A percentile compares a stretch with the other conserved stretches of the same genome.
Evolutionary conservation across 352 stramenopile species (phyloP).

Genomic region (Globisporangium viniferum): DNA sequence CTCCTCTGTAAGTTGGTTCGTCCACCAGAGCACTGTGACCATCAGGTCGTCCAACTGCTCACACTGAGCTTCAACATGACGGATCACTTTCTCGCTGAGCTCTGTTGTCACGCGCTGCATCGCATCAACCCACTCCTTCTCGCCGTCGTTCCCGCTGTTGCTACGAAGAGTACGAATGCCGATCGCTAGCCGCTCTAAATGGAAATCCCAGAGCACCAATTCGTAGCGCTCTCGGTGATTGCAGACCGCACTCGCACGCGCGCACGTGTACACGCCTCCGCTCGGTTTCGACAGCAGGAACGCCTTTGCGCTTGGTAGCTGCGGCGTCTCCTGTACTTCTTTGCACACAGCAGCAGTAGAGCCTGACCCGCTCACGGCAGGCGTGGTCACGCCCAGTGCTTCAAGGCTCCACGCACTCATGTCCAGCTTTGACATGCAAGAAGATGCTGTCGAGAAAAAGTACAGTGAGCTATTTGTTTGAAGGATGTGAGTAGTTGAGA

Average conservation of each 20-base stretch:
- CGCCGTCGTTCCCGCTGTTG: slow-evolving; percentile 4
- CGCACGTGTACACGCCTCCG: slow-evolving; percentile 62
- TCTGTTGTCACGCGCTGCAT: slow-evolving; percentile 20
- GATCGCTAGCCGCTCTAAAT: slow-evolving; percentile 42
- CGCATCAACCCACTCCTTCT: background rate
- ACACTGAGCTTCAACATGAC: slow-evolving; percentile 9
- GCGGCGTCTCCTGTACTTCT: background rate
- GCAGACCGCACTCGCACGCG: slow-evolving; percentile 19
- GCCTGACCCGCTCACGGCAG: background rate
- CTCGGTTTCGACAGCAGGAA: slow-evolving; percentile 45
- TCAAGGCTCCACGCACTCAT: slow-evolving; percentile 1
- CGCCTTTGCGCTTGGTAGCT: slow-evolving; percentile 28
- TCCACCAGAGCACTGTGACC: slow-evolving; percentile 65
- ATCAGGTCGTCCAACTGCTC: slow-evolving; percentile 37
- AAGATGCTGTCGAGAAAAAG: background rate
- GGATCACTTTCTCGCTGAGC: slow-evolving; percentile 6
- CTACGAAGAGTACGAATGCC: slow-evolving; percentile 5
- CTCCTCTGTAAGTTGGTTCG: background rate
- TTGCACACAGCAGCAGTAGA: background rate
- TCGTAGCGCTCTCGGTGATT: background rate
- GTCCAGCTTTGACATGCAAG: background rate
- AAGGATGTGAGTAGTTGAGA: background rate
- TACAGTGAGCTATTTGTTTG: background rate
- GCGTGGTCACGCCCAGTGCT: background rate
- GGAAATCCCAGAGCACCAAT: slow-evolving; percentile 56